Base-by-base conservation (phyloP, 805 yeast species). In the Kluyveromyces wickerhamii region DNA sequence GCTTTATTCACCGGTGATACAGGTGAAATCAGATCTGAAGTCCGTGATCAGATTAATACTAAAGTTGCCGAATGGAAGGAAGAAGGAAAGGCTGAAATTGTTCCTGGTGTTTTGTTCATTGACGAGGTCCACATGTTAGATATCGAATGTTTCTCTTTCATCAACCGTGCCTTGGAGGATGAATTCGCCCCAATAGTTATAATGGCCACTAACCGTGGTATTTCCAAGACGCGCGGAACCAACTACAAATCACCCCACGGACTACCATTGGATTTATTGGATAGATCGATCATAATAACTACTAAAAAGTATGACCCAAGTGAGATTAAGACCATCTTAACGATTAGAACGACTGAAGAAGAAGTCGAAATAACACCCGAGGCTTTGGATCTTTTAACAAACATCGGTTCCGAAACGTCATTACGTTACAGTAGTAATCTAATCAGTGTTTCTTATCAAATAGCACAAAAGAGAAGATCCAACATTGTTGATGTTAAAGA, bases 101-200 rank as follows among this genome's bases (percentile, higher is more conserved):
- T 86, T 27, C 97, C 98, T 10, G 99, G 99, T 50, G 99, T 92
- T 12, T 67, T 92, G 48, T 92, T 92, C 60, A 87, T 92, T 48
- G 99, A 92, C 62, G 99, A 92, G 65, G 96, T 88, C 33, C 95
- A 92, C 63, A 92, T 92, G 97, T 75, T 92, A 44, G 99, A 92
- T 60, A 81, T 92, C 51, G 99, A 92, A 62, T 79, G 95, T 52
- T 92, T 92, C 57, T 83, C 97, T 12, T 92, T 84, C 61, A 74
- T 92, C 49, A 92, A 92, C 65, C 77, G 96, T 47, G 99, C 99
- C 8, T 69, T 92, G 40, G 99, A 92, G 66, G 95, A 87, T 52
- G 95, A 87, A 42, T 81, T 92, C 59, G 84, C 97, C 11, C 99
- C 99, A 23, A 85, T 92, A 54, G 96, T 92, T 27, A 83, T 92